These are phyloP conservation scores for Triglochin maritima DNA, from an alignment of 106 monocot species.

Conservation along the genomic window DNA sequence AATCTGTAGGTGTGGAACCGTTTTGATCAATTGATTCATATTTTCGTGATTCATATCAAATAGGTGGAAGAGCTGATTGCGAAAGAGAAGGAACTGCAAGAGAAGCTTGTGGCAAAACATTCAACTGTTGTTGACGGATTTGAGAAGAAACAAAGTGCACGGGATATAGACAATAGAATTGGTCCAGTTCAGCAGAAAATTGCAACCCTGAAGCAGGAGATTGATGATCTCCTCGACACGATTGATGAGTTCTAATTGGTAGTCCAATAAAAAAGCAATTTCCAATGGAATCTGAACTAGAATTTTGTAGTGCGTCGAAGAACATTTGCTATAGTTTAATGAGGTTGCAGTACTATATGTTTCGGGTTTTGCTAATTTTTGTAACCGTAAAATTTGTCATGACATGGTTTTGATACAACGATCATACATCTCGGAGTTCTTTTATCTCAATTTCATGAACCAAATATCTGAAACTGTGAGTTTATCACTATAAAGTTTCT, in stretches of 20 bases:
- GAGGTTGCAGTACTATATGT: too few relatives aligned
- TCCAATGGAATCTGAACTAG: not conserved
- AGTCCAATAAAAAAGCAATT: not conserved
- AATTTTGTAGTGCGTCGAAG: not conserved
- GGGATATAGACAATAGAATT: slow-evolving; percentile 66
- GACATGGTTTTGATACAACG: too few relatives aligned
- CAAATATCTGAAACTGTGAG: too few relatives aligned
- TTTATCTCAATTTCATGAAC: too few relatives aligned
- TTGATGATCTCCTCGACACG: slow-evolving; percentile 64
- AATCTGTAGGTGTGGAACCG: too few relatives aligned
- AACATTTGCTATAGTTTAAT: not conserved
- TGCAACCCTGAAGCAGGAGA: slow-evolving; percentile 49
- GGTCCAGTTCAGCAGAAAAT: slow-evolving; percentile 65
- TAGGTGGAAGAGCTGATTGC: slow-evolving; percentile 79
- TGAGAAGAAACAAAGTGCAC: slow-evolving; percentile 71
- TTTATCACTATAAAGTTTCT: too few relatives aligned
- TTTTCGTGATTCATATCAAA: slow-evolving; percentile 6
- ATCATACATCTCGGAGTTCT: too few relatives aligned
- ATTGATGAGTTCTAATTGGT: slow-evolving; percentile 48
- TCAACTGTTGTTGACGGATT: slow-evolving; percentile 62
- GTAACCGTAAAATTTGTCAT: too few relatives aligned
- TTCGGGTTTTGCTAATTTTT: too few relatives aligned
- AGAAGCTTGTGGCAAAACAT: slow-evolving; percentile 71
- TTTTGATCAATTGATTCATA: not conserved
- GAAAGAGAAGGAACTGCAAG: slow-evolving; percentile 88